Evolutionary conservation across 306 rosid genomes (phyloP), one percentile per base, ranked within the genome.

Genomic region (Crotalaria pallida): DNA sequence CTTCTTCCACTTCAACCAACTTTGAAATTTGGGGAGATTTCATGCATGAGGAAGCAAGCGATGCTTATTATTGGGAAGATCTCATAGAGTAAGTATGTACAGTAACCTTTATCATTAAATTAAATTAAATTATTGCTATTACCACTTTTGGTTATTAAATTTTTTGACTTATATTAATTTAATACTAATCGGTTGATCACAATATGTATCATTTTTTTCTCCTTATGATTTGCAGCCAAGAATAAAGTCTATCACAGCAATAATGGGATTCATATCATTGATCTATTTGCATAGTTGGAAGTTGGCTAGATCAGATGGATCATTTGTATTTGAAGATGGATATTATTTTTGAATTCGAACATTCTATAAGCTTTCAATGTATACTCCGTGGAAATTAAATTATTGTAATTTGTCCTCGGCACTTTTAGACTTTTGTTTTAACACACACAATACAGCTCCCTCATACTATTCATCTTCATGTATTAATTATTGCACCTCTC

Each of bases 61-160:
- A 81, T 38, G 81, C 67, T 41, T 89, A 77, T 41, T 89, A 77
- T 38, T 89, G 96, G 96, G 87, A 77, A 60, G 60, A 84, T 40
- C 77, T 86, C 67, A 27, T 84, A 21, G 79, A 53, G 86, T 82
- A 82, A n/a, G n/a, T n/a, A n/a, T n/a, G n/a, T n/a, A n/a, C n/a
- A 70, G 83, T 78, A 17, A 36, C 24, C 24, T 72, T 48, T 27
- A 34, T 57, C 18, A 45, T 22, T 10, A 43, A 43, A 27, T 34
- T 75, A 66, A 56, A 49, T 33, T 38, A 59, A 10, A 8, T 0
- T 24, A 65, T 56, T 44, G 23, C 22, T 59, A 24, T 44, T 58
- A 68, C 57, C 57, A 73, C 55, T 57, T 57, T 60, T 62, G 50
- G 10, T 23, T 63, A 62, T 6, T 38, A 21, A 21, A 40, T 10